Conservation (phyloP, 2,329 filamentous ascomycete genomes). For the Ceratocystis colombiana region DNA sequence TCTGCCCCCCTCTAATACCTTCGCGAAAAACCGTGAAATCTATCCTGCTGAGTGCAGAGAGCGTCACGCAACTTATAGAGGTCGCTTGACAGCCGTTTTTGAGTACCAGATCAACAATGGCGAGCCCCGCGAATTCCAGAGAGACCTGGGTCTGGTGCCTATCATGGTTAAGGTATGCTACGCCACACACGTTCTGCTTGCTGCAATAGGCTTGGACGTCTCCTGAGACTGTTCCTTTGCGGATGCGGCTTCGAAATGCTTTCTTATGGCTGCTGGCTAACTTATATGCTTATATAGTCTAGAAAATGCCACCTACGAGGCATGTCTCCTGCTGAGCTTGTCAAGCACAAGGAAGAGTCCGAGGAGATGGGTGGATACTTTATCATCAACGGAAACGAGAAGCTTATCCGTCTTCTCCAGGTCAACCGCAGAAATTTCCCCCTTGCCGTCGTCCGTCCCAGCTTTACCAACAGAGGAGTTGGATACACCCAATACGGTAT, state of each 20-base stretch:
- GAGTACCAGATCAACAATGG: slow-evolving; percentile 82
- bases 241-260: too few species aligned
- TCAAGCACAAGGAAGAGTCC: slow-evolving; percentile 83
- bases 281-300: slow-evolving; percentile 48
- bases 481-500: slow-evolving; percentile 86
- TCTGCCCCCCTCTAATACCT: slow-evolving; percentile 73
- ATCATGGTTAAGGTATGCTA: slow-evolving; percentile 76
- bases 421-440: slow-evolving; percentile 88
- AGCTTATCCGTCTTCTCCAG: slow-evolving; percentile 85
- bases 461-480: slow-evolving; percentile 76
- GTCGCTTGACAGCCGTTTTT: slow-evolving; percentile 70
- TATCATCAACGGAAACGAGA: slow-evolving; percentile 94
- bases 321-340: slow-evolving; percentile 70
- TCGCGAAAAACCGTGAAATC: slow-evolving; percentile 72
- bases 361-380: slow-evolving; percentile 97
- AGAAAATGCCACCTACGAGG: slow-evolving; percentile 85
- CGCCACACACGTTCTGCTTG: not conserved
- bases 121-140: slow-evolving; percentile 68
- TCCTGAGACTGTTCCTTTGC: too few species aligned
- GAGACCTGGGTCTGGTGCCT: slow-evolving; percentile 80
- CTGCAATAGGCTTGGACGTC: too few species aligned
- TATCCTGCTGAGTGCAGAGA: slow-evolving; percentile 89
- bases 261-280: not conserved
- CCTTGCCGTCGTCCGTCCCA: slow-evolving; percentile 83
- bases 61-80: slow-evolving; percentile 82